Evolutionary conservation across 768 basidiomycete genomes (phyloP).

Genomic region (Mycena vulgaris): DNA sequence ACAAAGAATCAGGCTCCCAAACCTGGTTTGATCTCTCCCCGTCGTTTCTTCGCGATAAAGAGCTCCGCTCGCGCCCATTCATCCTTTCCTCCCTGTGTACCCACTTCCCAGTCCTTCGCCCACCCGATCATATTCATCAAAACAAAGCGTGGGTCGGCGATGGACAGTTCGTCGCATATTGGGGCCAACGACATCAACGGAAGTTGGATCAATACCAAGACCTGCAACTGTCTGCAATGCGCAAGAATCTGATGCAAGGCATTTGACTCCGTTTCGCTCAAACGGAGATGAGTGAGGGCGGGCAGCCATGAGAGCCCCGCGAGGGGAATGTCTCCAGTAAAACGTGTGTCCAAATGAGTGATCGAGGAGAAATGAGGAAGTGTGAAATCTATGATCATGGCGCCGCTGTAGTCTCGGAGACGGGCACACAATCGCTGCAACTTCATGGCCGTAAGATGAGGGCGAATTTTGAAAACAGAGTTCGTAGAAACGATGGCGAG

Average conservation of each 20-base stretch:
- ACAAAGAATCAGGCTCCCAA: background rate
- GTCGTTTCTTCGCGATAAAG: background rate
- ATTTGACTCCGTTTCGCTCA: background rate
- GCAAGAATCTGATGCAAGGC: background rate
- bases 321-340: background rate
- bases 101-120: background rate
- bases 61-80: background rate
- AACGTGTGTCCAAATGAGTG: background rate
- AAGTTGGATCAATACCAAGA: background rate
- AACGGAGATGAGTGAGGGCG: background rate
- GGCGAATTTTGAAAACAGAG: background rate
- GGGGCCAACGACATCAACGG: too few species aligned
- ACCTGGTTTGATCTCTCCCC: background rate
- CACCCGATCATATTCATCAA: background rate
- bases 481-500: background rate
- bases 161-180: background rate
- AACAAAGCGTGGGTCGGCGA: background rate
- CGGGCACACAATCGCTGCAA: background rate
- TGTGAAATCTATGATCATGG: background rate
- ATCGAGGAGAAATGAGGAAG: background rate
- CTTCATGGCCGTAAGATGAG: background rate
- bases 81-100: background rate
- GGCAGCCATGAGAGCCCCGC: background rate
- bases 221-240: background rate
- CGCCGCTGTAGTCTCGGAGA: background rate